phyloP scores from a whole-genome alignment of 2,329 filamentous ascomycete genomes.

The Epichloe aotearoae region DNA sequence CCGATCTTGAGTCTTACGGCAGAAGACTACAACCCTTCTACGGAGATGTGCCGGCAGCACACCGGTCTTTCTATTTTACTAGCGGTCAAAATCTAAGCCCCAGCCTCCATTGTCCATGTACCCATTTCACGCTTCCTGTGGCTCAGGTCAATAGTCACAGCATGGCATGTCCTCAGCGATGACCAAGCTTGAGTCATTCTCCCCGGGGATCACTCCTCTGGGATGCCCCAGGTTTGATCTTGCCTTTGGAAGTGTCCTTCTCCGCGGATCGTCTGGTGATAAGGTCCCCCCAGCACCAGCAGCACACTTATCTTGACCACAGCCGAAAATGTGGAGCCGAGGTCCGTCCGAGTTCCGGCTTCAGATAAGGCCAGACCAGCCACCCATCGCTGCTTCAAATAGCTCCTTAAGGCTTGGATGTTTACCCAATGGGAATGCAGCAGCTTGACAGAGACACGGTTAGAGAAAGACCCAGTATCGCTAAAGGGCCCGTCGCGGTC shows the following conservation, averaged over 20 bases:
- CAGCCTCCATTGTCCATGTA: not conserved
- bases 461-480: not conserved
- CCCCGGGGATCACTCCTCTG: not conserved
- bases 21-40: no score
- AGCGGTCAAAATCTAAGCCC: no score
- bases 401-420: not conserved
- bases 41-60: no score
- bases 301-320: not conserved
- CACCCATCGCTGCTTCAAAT: not conserved
- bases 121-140: not conserved
- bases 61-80: no score
- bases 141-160: not conserved
- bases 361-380: conserved; percentile 4
- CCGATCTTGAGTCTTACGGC: no score
- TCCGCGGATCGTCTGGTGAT: conserved; percentile 3
- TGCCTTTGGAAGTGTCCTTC: not conserved
- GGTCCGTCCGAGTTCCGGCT: not conserved
- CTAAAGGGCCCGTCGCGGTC: not conserved
- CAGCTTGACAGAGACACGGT: not conserved
- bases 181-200: not conserved
- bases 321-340: not conserved
- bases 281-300: not conserved
- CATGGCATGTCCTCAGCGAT: not conserved
- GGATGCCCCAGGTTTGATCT: not conserved
- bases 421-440: not conserved